phyloP scores from a whole-genome alignment of 441 rosid genomes.

The Oxalis stricta region DNA sequence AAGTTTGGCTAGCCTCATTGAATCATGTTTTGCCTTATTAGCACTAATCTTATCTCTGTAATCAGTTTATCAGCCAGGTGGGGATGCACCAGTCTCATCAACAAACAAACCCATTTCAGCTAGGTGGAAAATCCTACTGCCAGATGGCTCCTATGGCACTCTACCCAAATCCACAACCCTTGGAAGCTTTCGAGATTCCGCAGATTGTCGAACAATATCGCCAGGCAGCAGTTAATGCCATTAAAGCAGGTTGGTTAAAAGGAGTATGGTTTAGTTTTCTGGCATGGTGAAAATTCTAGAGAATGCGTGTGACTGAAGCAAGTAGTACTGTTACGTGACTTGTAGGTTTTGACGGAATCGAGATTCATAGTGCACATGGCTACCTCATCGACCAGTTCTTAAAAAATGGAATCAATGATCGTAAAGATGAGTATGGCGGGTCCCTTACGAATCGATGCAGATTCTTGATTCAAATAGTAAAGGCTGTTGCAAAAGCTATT shows the following conservation, averaged over 20 bases:
- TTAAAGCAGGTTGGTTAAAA: constrained; percentile 42
- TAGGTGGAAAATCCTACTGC: constrained; percentile 59
- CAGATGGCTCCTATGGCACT: constrained; percentile 36
- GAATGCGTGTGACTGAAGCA: neutral
- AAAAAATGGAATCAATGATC: constrained; percentile 68
- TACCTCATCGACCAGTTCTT: constrained; percentile 83
- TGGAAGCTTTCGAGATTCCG: constrained; percentile 35
- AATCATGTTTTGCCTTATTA: neutral
- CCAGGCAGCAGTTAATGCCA: constrained; percentile 49
- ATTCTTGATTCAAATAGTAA: constrained; percentile 40
- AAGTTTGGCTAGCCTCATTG: neutral
- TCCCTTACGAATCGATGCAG: constrained; percentile 54
- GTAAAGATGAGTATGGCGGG: constrained; percentile 72
- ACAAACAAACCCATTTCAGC: constrained; percentile 40
- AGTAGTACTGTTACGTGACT: neutral
- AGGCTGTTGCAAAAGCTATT: constrained; percentile 42
- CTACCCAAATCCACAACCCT: constrained; percentile 39
- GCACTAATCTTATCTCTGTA: neutral
- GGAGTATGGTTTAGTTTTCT: neutral
- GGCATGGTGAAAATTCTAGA: no score
- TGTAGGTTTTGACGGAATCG: constrained; percentile 79
- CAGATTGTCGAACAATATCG: constrained; percentile 39
- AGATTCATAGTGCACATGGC: constrained; percentile 88
- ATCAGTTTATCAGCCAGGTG: constrained; percentile 63
- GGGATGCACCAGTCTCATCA: constrained; percentile 66